Conservation (phyloP, 352 stramenopile genomes). For the Phytophthora pluvialis region DNA sequence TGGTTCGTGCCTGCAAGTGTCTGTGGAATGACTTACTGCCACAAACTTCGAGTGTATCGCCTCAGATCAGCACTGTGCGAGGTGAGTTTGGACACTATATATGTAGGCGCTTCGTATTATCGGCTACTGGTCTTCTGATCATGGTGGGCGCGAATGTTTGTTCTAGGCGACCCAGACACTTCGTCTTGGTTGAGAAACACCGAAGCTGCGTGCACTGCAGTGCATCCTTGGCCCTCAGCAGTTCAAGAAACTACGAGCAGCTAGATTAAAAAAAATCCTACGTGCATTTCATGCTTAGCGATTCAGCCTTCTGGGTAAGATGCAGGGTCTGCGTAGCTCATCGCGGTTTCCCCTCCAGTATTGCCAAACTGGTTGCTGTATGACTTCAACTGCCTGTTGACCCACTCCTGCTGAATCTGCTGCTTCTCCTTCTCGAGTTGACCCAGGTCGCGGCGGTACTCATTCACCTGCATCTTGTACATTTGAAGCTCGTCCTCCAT, state of each 20-base stretch:
- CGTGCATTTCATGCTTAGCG: background rate
- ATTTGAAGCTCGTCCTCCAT: slow-evolving; percentile 93
- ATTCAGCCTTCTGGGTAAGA: slow-evolving; percentile 28
- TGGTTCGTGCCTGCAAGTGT: slow-evolving; percentile 17
- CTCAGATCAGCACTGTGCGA: slow-evolving; percentile 25
- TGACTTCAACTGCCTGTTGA: slow-evolving; percentile 48
- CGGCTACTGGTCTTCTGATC: background rate
- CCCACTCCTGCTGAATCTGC: slow-evolving; percentile 68
- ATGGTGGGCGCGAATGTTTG: background rate
- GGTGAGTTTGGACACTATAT: slow-evolving; percentile 10
- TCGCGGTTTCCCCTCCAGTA: background rate
- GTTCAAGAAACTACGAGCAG: background rate
- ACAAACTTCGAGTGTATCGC: slow-evolving; percentile 7
- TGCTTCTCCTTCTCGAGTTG: slow-evolving; percentile 69
- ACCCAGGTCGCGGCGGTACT: slow-evolving; percentile 74
- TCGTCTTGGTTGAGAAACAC: slow-evolving; percentile 7
- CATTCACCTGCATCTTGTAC: slow-evolving; percentile 93
- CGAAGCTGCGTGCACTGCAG: slow-evolving; percentile 6
- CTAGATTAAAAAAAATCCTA: slow-evolving; percentile 3
- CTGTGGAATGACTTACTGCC: slow-evolving; percentile 30
- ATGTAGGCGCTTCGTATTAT: background rate
- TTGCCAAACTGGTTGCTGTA: slow-evolving; percentile 37
- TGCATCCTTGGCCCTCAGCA: slow-evolving; percentile 24
- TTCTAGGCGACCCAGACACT: background rate
- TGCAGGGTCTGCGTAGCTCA: slow-evolving; percentile 16